A percentile compares a stretch with the other conserved stretches of the same genome.
phyloP scores from a whole-genome alignment of 2,329 filamentous ascomycete species.

The Drechslerella coelobrocha region DNA sequence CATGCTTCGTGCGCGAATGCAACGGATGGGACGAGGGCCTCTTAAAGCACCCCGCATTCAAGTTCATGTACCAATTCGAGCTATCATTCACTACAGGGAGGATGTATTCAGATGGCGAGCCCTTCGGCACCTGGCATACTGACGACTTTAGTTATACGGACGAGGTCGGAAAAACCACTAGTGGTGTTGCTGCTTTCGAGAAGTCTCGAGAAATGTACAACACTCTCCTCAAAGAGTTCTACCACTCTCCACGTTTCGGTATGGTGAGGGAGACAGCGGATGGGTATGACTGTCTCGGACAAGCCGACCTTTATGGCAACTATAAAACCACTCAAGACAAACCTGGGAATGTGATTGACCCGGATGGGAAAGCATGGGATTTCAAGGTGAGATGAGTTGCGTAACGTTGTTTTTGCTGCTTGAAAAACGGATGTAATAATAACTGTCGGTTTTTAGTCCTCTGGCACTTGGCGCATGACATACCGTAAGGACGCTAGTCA shows the following conservation, averaged over 20 bases:
- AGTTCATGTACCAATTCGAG: slow-evolving; percentile 19
- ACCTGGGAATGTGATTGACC: slow-evolving; percentile 12
- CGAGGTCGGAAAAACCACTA: background rate
- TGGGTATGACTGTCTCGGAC: slow-evolving; percentile 17
- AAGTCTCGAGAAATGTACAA: slow-evolving; percentile 11
- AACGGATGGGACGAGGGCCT: slow-evolving; percentile 15
- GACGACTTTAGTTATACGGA: slow-evolving; percentile 19
- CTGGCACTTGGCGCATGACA: slow-evolving; percentile 15
- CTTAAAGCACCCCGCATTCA: slow-evolving; percentile 13
- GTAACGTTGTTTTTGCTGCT: background rate
- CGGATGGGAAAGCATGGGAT: slow-evolving; percentile 5
- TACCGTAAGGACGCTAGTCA: slow-evolving; percentile 16
- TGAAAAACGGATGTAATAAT: background rate
- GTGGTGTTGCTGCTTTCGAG: slow-evolving; percentile 13
- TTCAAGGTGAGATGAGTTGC: slow-evolving; percentile 22
- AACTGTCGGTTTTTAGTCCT: background rate
- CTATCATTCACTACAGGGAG: background rate
- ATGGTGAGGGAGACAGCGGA: slow-evolving; percentile 14
- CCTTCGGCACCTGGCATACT: slow-evolving; percentile 26
- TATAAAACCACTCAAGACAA: slow-evolving; percentile 12
- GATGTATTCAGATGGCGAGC: slow-evolving; percentile 17
- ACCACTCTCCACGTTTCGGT: slow-evolving; percentile 1
- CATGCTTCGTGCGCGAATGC: slow-evolving; percentile 3
- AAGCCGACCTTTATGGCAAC: slow-evolving; percentile 16
- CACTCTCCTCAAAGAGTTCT: background rate